These are phyloP conservation scores for Aspergillus pseudoterreus DNA, from an alignment of 2,329 filamentous ascomycete genomes.

Conservation along the genomic window DNA sequence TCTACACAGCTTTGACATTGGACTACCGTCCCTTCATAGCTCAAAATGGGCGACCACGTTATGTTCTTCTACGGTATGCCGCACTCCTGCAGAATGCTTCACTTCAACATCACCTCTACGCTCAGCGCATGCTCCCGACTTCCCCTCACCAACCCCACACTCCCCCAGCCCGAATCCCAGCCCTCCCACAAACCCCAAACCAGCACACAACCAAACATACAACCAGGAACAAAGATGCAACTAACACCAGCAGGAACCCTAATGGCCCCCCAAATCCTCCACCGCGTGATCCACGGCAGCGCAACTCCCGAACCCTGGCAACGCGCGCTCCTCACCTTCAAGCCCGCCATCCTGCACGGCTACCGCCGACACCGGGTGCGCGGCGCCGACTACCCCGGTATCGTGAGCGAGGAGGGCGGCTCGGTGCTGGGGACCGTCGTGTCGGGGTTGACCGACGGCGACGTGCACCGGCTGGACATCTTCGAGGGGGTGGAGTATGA, in stretches of 20 bases:
- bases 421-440: conserved; percentile 73
- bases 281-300: conserved; percentile 72
- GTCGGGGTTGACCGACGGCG: conserved; percentile 71
- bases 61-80: conserved; percentile 62
- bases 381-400: conserved; percentile 74
- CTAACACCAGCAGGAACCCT: conserved; percentile 46
- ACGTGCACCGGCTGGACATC: conserved; percentile 69
- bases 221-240: no score
- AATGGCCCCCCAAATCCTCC: conserved; percentile 86
- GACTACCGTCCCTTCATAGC: no score
- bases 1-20: background rate
- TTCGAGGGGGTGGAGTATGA: conserved; percentile 80
- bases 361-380: conserved; percentile 69
- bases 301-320: conserved; percentile 50
- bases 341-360: conserved; percentile 70
- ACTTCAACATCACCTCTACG: background rate
- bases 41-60: conserved; percentile 45
- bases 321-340: conserved; percentile 57
- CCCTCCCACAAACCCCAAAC: conserved; percentile 1
- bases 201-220: background rate
- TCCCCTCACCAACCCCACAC: background rate
- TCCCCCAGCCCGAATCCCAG: conserved; percentile 1
- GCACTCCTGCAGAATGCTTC: background rate
- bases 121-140: background rate
- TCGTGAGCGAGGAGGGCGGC: conserved; percentile 46